These are phyloP conservation scores for Podaxis sp. DNA, from an alignment of 768 basidiomycete species.

Conservation along the genomic window DNA sequence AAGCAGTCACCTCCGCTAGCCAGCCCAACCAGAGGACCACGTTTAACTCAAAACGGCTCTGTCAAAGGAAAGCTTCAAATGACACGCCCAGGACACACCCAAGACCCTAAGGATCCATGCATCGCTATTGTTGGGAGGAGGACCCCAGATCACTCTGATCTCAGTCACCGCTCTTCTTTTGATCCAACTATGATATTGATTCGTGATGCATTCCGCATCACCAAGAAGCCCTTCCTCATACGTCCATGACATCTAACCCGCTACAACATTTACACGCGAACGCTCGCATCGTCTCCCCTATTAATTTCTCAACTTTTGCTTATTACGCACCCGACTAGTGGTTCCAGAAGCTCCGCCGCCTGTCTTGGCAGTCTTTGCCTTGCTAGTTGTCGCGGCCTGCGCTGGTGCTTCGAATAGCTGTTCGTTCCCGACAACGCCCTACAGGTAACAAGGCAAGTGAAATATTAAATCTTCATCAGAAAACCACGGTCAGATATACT, in stretches of 20 bases:
- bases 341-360: neutral
- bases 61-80: neutral
- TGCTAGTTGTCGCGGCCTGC: neutral
- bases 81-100: neutral
- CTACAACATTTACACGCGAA: neutral
- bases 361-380: neutral
- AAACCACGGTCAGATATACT: neutral
- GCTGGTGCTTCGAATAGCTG: neutral
- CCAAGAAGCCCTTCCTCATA: neutral
- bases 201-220: neutral
- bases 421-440: constrained; percentile 1
- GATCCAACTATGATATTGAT: neutral
- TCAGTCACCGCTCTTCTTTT: neutral
- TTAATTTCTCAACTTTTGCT: neutral
- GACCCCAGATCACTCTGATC: constrained; percentile 7
- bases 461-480: neutral
- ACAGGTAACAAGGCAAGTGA: neutral
- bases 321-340: neutral
- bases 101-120: neutral
- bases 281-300: neutral
- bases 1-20: neutral
- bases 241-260: neutral
- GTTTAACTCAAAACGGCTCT: neutral
- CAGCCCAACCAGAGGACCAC: neutral
- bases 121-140: neutral